Evolutionary conservation across 805 yeast genomes (phyloP), one percentile per base, ranked within the genome.

Genomic region (Candida ascalaphidarum): DNA sequence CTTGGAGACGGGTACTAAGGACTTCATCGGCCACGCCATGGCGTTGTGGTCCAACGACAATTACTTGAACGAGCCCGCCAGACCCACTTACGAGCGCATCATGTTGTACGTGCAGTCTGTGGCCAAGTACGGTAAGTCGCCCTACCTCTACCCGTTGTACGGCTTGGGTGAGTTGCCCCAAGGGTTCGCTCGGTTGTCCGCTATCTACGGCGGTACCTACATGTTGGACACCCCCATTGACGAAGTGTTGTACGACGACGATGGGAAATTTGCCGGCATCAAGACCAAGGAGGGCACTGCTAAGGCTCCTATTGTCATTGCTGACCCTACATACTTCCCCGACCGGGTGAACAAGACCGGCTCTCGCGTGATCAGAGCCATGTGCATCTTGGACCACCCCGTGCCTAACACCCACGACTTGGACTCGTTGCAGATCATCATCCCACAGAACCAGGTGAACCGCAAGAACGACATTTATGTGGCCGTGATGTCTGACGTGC

Each of bases 131-230:
- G 97, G 98, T 33, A 88, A 88, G 58, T 83, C 95, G 6, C 98
- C 98, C 9, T 92, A 92, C 54, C 71, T 92, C 36, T 92, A 92
- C 52, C 98, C 98, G 26, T 65, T 89, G 47, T 92, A 92, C 50
- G 98, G 98, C 6, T 70, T 92, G 33, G 98, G 98, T 29, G 98
- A 92, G 58, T 68, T 92, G 35, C 98, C 98, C n/a, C 98, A 92
- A 61, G 98, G 96, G 7, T 92, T 92, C 64, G 96, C 97, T 8
- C 74, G 98, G 53, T 73, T 92, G 36, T 79, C 94, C 29, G 98
- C 98, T 15, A 89, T 92, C 41, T 86, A 92, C 50, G 98, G 98
- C 39, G 98, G 98, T 48, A 89, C 97, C 12, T 92, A 86, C 53
- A 92, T 92, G 98, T 73, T 92, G 50, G 95, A 86, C 52, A 89